Percentiles rank a stretch among this genome's conserved stretches.
These are phyloP conservation scores for Chaetothyriales sp. DNA, from an alignment of 2,329 filamentous ascomycete genomes.

Conservation along the genomic window DNA sequence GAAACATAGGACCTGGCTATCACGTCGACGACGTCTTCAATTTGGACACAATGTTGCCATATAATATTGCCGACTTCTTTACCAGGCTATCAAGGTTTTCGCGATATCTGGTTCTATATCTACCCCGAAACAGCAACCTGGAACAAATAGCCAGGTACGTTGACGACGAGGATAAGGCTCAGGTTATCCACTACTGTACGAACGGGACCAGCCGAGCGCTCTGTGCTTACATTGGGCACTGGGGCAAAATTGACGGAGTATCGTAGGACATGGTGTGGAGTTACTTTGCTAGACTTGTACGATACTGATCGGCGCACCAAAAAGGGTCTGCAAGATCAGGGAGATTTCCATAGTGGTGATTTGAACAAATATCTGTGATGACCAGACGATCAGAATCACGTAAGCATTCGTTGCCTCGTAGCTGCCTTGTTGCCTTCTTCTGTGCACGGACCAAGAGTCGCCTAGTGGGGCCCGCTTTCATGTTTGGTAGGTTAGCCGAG, in stretches of 20 bases:
- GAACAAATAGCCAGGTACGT: constrained; percentile 53
- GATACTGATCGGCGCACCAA: no score
- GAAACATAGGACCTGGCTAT: constrained; percentile 43
- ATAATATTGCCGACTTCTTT: constrained; percentile 51
- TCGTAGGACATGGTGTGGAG: background rate
- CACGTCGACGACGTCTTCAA: constrained; percentile 59
- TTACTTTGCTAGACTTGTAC: no score
- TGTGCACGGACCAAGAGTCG: background rate
- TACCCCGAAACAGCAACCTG: constrained; percentile 73
- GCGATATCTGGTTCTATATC: constrained; percentile 53
- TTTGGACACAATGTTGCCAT: constrained; percentile 74
- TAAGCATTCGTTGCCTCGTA: no score
- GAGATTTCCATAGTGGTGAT: no score
- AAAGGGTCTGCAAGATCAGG: no score
- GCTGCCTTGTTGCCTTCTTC: background rate
- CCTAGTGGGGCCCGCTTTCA: background rate
- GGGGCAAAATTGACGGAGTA: background rate
- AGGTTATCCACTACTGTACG: constrained; percentile 82
- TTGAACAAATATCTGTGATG: no score
- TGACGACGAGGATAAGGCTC: constrained; percentile 41
- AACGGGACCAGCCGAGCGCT: constrained; percentile 69
- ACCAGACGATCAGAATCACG: no score
- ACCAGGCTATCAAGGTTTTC: constrained; percentile 41
- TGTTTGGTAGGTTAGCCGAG: background rate
- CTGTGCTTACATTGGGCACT: constrained; percentile 41